A percentile compares a stretch with the other conserved stretches of the same genome.
Conservation (phyloP, 306 rosid genomes). For the Castanospermum australe region DNA sequence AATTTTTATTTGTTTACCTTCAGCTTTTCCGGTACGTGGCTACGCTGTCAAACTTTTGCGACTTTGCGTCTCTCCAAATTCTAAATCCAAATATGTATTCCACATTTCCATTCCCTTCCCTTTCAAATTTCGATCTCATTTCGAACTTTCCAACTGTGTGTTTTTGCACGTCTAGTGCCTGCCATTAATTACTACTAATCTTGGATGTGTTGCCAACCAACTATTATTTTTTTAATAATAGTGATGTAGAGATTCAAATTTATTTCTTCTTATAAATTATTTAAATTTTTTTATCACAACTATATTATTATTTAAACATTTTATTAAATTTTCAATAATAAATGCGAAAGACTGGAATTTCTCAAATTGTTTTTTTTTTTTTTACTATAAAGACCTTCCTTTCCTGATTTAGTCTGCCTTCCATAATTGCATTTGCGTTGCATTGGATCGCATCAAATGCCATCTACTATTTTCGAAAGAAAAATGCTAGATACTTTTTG, state of each 20-base stretch:
- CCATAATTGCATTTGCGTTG: neutral
- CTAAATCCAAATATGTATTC: slow-evolving; percentile 1
- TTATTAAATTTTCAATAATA: slow-evolving; percentile 11
- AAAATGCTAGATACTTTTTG: no score
- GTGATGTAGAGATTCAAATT: no score
- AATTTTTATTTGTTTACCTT: neutral
- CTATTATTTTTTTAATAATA: no score
- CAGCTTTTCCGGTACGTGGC: neutral
- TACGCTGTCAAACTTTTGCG: neutral
- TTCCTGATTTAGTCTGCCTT: neutral
- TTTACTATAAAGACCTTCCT: neutral
- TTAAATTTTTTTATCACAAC: no score
- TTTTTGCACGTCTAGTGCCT: slow-evolving; percentile 9
- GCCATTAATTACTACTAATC: slow-evolving; percentile 11
- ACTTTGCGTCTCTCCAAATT: neutral
- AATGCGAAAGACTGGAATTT: neutral
- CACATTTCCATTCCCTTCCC: no score
- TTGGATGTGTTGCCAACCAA: neutral
- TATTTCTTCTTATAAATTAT: no score
- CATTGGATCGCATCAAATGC: neutral
- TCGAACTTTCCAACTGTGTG: slow-evolving; percentile 27
- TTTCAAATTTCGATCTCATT: slow-evolving; percentile 22
- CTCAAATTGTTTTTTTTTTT: neutral
- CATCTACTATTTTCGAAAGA: neutral
- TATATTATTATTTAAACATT: slow-evolving; percentile 13